Percentiles rank a stretch among this genome's conserved stretches.
These are phyloP conservation scores for Coemansia sp. DNA, from an alignment of 192 early-diverging fungal species.

Conservation along the genomic window DNA sequence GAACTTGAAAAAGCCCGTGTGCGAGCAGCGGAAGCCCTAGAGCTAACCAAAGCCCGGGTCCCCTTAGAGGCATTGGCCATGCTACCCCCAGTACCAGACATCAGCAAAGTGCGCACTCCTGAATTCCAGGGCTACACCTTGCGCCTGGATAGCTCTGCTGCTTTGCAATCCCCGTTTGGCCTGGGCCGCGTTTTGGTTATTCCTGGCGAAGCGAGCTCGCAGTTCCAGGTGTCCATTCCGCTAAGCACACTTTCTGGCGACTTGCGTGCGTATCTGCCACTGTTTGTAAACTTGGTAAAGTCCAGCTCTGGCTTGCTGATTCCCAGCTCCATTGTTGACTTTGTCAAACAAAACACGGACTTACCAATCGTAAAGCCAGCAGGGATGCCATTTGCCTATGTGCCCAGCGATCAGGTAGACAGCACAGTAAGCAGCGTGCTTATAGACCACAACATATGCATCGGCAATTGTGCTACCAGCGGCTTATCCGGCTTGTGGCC, in stretches of 20 bases:
- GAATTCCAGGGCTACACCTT: conserved; percentile 25
- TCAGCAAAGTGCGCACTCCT: conserved; percentile 29
- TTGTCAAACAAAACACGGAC: conserved; percentile 12
- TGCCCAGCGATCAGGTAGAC: conserved; percentile 39
- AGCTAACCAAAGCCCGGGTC: conserved; percentile 42
- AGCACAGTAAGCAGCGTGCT: conserved; percentile 13
- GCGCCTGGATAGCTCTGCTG: conserved; percentile 3
- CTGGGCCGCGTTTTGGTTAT: conserved; percentile 32
- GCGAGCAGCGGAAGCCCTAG: conserved; percentile 44
- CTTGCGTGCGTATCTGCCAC: conserved; percentile 33
- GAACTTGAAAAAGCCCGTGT: conserved; percentile 28
- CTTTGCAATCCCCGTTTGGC: conserved; percentile 30
- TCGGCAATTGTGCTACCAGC: conserved; percentile 26
- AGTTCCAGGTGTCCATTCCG: conserved; percentile 45
- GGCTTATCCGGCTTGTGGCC: conserved; percentile 27
- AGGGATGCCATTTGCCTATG: conserved; percentile 38
- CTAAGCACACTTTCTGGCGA: conserved; percentile 30
- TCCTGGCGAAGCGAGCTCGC: conserved; percentile 15
- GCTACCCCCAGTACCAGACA: conserved; percentile 71
- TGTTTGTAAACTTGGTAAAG: conserved; percentile 29
- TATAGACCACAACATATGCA: conserved; percentile 23
- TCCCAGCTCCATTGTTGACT: conserved; percentile 17
- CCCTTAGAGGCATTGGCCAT: conserved; percentile 57
- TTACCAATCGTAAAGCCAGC: conserved; percentile 20
- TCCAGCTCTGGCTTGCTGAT: conserved; percentile 30